phyloP scores from a whole-genome alignment of 2,329 filamentous ascomycete genomes.

The Cladophialophora chaetospira region DNA sequence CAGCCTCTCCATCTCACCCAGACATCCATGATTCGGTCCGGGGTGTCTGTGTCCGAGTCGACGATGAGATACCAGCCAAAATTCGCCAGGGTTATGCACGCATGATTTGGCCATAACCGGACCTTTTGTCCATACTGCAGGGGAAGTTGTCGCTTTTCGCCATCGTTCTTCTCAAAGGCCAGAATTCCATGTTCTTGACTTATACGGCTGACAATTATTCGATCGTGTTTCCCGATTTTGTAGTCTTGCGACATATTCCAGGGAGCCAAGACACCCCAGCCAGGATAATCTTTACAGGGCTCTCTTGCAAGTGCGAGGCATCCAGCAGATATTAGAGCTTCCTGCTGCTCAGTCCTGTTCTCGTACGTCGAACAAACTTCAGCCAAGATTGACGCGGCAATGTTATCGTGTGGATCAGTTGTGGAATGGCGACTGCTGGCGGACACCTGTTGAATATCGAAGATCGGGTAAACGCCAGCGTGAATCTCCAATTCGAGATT shows the following conservation, averaged over 20 bases:
- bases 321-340: slow-evolving; percentile 71
- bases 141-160: slow-evolving; percentile 42
- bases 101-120: slow-evolving; percentile 77
- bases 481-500: slow-evolving; percentile 66
- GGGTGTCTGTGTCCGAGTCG: slow-evolving; percentile 58
- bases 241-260: slow-evolving; percentile 50
- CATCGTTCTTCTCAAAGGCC: slow-evolving; percentile 54
- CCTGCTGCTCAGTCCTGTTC: slow-evolving; percentile 51
- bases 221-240: slow-evolving; percentile 46
- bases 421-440: slow-evolving; percentile 61
- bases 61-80: slow-evolving; percentile 75
- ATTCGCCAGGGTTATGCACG: slow-evolving; percentile 72
- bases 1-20: slow-evolving; percentile 73
- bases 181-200: slow-evolving; percentile 79
- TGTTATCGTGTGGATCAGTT: slow-evolving; percentile 47
- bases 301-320: slow-evolving; percentile 71
- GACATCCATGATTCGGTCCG: slow-evolving; percentile 69
- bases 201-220: slow-evolving; percentile 70
- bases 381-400: slow-evolving; percentile 69
- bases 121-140: slow-evolving; percentile 67
- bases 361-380: slow-evolving; percentile 72
- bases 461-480: slow-evolving; percentile 72
- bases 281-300: slow-evolving; percentile 69
- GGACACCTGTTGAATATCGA: slow-evolving; percentile 78
- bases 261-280: slow-evolving; percentile 69